Evolutionary conservation across 768 basidiomycete species (phyloP).

Genomic region (Omphalotus guepiniiformis): DNA sequence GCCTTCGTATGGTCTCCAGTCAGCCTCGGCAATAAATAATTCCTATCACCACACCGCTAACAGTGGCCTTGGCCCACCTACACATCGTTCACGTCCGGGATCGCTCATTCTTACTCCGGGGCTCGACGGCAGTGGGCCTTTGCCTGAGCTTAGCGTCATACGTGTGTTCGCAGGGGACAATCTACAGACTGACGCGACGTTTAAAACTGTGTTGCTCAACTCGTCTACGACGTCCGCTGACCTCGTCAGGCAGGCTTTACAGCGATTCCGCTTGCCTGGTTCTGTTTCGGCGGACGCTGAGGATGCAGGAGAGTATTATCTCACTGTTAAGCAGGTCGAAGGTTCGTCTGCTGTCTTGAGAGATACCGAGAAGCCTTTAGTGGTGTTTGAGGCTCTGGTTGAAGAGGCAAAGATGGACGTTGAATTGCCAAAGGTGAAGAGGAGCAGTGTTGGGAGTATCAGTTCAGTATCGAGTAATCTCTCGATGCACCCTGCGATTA

Average conservation of each 20-base stretch:
- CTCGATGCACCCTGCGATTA: slow-evolving; percentile 93
- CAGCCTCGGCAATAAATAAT: slow-evolving; percentile 57
- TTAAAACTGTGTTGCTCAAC: slow-evolving; percentile 96
- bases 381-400: slow-evolving; percentile 81
- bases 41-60: slow-evolving; percentile 40
- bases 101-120: slow-evolving; percentile 68
- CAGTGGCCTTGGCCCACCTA: slow-evolving; percentile 47
- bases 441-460: slow-evolving; percentile 91
- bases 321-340: slow-evolving; percentile 92
- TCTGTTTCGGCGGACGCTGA: too few relatives aligned
- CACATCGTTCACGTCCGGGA: slow-evolving; percentile 64
- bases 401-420: slow-evolving; percentile 64
- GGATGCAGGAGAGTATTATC: slow-evolving; percentile 67
- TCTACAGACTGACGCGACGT: slow-evolving; percentile 91
- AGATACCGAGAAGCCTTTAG: slow-evolving; percentile 76
- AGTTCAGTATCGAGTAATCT: slow-evolving; percentile 91
- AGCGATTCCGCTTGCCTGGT: slow-evolving; percentile 81
- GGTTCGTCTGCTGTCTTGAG: slow-evolving; percentile 75
- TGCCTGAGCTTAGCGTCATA: slow-evolving; percentile 89
- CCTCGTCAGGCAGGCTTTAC: slow-evolving; percentile 87
- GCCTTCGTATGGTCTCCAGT: slow-evolving; percentile 72
- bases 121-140: slow-evolving; percentile 57
- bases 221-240: slow-evolving; percentile 79
- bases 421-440: slow-evolving; percentile 81
- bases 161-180: slow-evolving; percentile 93